phyloP scores from a whole-genome alignment of 2,329 filamentous ascomycete genomes.

The Plectosphaerella sp. region DNA sequence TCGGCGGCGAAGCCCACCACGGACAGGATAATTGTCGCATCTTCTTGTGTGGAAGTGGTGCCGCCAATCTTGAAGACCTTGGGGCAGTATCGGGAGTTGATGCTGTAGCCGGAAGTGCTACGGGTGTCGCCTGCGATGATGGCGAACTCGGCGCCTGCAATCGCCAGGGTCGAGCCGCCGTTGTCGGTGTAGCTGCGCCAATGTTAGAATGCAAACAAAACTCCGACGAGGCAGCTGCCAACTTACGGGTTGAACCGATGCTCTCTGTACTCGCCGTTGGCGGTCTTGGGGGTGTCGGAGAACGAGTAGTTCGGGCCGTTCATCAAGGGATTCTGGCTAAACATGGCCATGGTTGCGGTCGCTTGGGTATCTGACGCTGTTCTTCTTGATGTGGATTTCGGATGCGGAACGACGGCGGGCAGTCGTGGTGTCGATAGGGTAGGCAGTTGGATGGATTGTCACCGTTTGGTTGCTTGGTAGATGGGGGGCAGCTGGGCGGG shows the following conservation, averaged over 20 bases:
- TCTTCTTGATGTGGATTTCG: neutral
- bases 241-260: slow-evolving; percentile 91
- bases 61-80: slow-evolving; percentile 98
- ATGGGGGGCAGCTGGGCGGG: slow-evolving; percentile 17
- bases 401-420: neutral
- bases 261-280: slow-evolving; percentile 55
- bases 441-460: slow-evolving; percentile 8
- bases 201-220: slow-evolving; percentile 23
- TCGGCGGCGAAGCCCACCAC: slow-evolving; percentile 96
- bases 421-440: slow-evolving; percentile 4
- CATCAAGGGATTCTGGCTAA: slow-evolving; percentile 65
- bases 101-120: slow-evolving; percentile 94
- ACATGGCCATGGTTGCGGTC: slow-evolving; percentile 56
- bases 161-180: slow-evolving; percentile 91
- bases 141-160: slow-evolving; percentile 88
- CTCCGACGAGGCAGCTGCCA: slow-evolving; percentile 87
- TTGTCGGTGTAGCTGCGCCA: slow-evolving; percentile 87
- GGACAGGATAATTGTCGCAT: slow-evolving; percentile 82
- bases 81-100: slow-evolving; percentile 92
- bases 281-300: slow-evolving; percentile 53
- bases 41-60: slow-evolving; percentile 77
- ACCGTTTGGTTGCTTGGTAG: slow-evolving; percentile 2
- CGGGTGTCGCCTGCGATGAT: slow-evolving; percentile 97
- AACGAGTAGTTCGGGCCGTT: slow-evolving; percentile 68
- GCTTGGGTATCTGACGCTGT: neutral